A percentile compares a stretch with the other conserved stretches of the same genome.
Conservation (phyloP, 208 protist species). For the Porcisia hertigi region DNA sequence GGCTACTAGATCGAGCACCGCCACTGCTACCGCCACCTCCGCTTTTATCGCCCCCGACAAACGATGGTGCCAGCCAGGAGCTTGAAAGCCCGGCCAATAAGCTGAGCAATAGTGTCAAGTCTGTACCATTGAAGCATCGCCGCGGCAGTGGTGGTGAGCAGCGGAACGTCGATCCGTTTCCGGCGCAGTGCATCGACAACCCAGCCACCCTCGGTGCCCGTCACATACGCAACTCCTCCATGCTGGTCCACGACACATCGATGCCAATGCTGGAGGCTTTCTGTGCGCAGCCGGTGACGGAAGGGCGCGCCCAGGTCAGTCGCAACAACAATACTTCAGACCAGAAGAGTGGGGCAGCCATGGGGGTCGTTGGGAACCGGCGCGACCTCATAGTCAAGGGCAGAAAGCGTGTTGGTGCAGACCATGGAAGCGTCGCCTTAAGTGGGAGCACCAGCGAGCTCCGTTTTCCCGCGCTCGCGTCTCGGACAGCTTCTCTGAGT, state of each 20-base stretch:
- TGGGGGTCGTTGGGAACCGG: not conserved
- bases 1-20: conserved; percentile 34
- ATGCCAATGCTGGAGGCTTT: not conserved
- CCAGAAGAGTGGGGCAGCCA: not conserved
- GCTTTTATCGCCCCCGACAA: not conserved
- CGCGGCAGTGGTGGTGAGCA: not conserved
- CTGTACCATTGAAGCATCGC: not conserved
- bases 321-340: not conserved
- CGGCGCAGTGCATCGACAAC: not conserved
- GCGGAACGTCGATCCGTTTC: not conserved
- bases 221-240: not conserved
- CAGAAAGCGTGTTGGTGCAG: too few species aligned
- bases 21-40: conserved; percentile 6
- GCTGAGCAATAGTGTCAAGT: conserved; percentile 7
- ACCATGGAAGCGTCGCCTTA: not conserved
- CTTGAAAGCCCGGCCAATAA: conserved; percentile 8
- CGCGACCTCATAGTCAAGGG: not conserved
- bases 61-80: not conserved
- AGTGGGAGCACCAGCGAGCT: not conserved
- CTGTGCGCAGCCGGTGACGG: too few species aligned
- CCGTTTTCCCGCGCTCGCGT: not conserved
- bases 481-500: not conserved
- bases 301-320: not conserved
- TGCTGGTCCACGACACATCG: not conserved
- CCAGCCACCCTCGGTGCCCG: not conserved